These are phyloP conservation scores for Ophiostoma tasmaniense DNA, from an alignment of 2,329 filamentous ascomycete species.

Conservation along the genomic window DNA sequence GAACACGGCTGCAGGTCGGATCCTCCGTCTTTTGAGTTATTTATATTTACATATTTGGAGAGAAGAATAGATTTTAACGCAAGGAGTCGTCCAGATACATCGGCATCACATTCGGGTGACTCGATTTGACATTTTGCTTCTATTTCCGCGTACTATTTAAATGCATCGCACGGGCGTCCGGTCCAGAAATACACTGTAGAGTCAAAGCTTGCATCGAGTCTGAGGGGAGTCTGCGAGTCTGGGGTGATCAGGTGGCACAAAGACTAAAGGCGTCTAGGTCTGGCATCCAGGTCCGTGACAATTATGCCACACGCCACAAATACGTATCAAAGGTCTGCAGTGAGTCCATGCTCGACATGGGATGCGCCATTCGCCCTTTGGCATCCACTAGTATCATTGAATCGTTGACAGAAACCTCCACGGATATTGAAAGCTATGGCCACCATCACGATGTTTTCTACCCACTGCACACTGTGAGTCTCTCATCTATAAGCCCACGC, in stretches of 20 bases:
- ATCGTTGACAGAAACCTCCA: background rate
- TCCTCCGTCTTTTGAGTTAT: background rate
- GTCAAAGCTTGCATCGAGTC: too few species aligned
- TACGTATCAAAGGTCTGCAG: background rate
- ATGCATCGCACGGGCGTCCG: background rate
- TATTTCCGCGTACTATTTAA: background rate
- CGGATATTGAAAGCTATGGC: background rate
- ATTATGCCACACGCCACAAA: background rate
- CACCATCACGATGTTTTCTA: background rate
- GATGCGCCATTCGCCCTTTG: too few species aligned
- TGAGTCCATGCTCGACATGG: too few species aligned
- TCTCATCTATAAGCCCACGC: background rate
- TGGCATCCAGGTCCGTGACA: background rate
- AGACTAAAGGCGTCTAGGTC: too few species aligned
- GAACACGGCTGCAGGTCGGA: background rate
- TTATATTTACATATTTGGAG: background rate
- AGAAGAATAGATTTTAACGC: background rate
- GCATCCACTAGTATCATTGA: background rate
- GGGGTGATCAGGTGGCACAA: too few species aligned
- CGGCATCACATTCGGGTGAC: background rate
- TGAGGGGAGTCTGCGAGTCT: too few species aligned
- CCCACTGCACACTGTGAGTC: too few species aligned
- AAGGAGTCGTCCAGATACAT: background rate
- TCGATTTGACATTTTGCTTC: background rate
- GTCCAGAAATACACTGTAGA: too few species aligned